phyloP scores from a whole-genome alignment of 1,284 basidiomycete species.

The Macrocybe sp. region DNA sequence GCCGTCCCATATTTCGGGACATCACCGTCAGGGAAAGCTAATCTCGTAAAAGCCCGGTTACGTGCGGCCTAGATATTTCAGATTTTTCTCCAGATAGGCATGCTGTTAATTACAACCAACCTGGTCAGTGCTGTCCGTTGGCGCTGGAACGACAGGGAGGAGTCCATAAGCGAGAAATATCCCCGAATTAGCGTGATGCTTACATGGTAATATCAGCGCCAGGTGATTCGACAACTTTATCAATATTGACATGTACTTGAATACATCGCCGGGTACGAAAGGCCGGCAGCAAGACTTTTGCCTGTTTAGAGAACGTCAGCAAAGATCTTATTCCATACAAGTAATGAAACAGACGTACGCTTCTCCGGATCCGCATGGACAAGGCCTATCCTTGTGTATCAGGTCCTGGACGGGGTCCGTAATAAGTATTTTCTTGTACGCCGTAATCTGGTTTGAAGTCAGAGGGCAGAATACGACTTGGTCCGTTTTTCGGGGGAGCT shows the following conservation, averaged over 20 bases:
- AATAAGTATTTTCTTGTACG: conserved; percentile 66
- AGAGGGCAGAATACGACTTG: conserved; percentile 89
- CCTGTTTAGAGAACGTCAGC: conserved; percentile 28
- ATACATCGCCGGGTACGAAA: conserved; percentile 55
- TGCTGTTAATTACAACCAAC: conserved; percentile 25
- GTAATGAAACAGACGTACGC: conserved; percentile 32
- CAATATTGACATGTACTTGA: conserved; percentile 73
- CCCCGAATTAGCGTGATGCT: conserved; percentile 8
- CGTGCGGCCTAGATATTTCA: conserved; percentile 28
- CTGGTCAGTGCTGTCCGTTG: conserved; percentile 61
- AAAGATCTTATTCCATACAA: background rate
- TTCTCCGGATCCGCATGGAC: conserved; percentile 61
- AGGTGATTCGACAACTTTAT: conserved; percentile 87
- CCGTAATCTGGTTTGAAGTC: conserved; percentile 57
- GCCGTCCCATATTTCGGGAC: conserved; percentile 59
- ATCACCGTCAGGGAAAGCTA: conserved; percentile 50
- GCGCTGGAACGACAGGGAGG: conserved; percentile 32
- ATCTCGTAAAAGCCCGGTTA: conserved; percentile 52
- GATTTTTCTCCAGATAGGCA: background rate
- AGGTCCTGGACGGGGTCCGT: conserved; percentile 62
- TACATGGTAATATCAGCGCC: conserved; percentile 74
- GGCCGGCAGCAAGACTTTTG: conserved; percentile 63
- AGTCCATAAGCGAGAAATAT: conserved; percentile 6
- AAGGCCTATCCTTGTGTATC: conserved; percentile 61
- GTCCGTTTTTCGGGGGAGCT: conserved; percentile 81